These are phyloP conservation scores for Entoloma clypeatum DNA, from an alignment of 1,284 basidiomycete species.

Conservation along the genomic window DNA sequence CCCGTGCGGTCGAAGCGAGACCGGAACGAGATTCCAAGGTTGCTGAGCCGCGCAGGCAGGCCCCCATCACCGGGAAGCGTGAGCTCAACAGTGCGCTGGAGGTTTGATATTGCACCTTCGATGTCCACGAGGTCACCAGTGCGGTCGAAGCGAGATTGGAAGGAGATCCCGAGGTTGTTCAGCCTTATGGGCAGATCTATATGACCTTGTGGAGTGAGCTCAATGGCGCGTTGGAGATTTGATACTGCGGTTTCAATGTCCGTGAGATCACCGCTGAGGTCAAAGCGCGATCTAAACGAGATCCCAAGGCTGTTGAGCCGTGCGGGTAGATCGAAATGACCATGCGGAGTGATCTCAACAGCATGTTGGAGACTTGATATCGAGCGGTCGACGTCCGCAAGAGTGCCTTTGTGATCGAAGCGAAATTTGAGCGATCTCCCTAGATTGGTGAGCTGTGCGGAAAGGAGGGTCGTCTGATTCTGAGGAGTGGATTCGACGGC, in stretches of 20 bases:
- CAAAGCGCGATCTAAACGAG: too few relatives aligned
- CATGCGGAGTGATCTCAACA: conserved; percentile 10
- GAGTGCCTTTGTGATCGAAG: conserved; percentile 12
- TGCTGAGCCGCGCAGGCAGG: too few relatives aligned
- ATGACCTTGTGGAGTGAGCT: conserved; percentile 12
- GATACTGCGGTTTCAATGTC: too few relatives aligned
- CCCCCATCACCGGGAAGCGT: too few relatives aligned
- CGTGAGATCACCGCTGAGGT: conserved; percentile 6
- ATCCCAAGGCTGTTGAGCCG: conserved; percentile 4
- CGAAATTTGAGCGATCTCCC: conserved; percentile 11
- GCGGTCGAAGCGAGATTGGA: too few relatives aligned
- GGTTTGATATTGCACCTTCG: too few relatives aligned
- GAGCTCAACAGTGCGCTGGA: conserved; percentile 1
- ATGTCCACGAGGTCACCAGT: too few relatives aligned
- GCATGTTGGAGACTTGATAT: conserved; percentile 14
- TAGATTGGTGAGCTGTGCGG: conserved; percentile 16
- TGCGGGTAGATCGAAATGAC: conserved; percentile 8
- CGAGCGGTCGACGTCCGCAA: conserved; percentile 15
- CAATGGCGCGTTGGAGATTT: conserved; percentile 13
- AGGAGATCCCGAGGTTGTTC: too few relatives aligned
- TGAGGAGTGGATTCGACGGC: conserved; percentile 15
- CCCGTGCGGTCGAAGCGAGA: too few relatives aligned
- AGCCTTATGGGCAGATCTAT: conserved; percentile 7
- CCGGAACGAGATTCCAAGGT: too few relatives aligned
- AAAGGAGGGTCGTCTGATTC: conserved; percentile 10